Conservation (phyloP, 805 yeast species). For the Saturnispora galanensis region DNA sequence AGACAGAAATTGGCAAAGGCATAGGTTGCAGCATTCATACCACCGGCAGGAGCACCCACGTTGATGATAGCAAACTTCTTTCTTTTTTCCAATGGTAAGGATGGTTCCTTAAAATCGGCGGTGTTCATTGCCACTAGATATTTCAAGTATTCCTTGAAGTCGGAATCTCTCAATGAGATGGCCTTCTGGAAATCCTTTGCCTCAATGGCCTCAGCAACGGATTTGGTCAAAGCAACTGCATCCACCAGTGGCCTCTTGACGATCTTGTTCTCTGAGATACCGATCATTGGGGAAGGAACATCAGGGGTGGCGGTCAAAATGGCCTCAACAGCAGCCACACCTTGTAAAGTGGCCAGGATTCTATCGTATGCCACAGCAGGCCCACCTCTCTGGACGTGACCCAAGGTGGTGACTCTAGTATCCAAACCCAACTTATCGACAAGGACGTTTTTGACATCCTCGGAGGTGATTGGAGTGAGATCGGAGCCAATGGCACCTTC, state of each 20-base stretch:
- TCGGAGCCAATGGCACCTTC: slow-evolving; percentile 75
- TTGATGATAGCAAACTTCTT: slow-evolving; percentile 61
- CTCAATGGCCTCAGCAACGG: slow-evolving; percentile 62
- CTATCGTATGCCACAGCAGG: slow-evolving; percentile 70
- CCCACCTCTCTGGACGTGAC: slow-evolving; percentile 82
- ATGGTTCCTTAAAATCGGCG: slow-evolving; percentile 58
- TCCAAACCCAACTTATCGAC: slow-evolving; percentile 57
- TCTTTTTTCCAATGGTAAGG: slow-evolving; percentile 42
- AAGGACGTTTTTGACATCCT: slow-evolving; percentile 55
- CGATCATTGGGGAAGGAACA: slow-evolving; percentile 75
- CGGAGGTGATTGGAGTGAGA: slow-evolving; percentile 54
- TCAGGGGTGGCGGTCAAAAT: slow-evolving; percentile 58
- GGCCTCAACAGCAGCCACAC: slow-evolving; percentile 74
- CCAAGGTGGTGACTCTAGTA: slow-evolving; percentile 67
- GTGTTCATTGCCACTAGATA: slow-evolving; percentile 59
- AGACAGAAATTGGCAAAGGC: slow-evolving; percentile 68
- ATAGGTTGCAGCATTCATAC: slow-evolving; percentile 67
- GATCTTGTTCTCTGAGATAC: slow-evolving; percentile 60
- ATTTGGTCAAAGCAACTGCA: slow-evolving; percentile 61
- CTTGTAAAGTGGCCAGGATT: slow-evolving; percentile 65
- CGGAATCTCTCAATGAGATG: slow-evolving; percentile 60
- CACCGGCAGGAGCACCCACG: slow-evolving; percentile 77
- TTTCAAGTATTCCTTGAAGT: slow-evolving; percentile 52
- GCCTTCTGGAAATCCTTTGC: slow-evolving; percentile 60
- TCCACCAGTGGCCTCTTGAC: slow-evolving; percentile 60